These are phyloP conservation scores for Climacium dendroides DNA, from an alignment of 225 moss, liverwort and hornwort genomes.

Conservation along the genomic window DNA sequence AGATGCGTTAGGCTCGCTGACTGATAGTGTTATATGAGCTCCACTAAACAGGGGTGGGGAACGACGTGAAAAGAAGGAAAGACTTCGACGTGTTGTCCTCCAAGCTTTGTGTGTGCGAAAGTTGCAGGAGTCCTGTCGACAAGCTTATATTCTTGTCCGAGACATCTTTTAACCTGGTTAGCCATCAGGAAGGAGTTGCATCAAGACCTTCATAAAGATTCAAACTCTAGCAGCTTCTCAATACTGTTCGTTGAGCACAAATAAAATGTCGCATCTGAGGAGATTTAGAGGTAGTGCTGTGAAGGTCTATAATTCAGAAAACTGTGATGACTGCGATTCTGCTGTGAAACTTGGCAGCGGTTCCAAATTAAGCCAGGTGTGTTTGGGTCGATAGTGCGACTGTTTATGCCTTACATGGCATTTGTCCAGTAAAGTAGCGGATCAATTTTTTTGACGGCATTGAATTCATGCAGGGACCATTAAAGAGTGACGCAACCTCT, in stretches of 20 bases:
- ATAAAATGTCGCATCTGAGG: neutral
- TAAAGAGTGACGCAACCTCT: neutral
- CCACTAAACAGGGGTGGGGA: neutral
- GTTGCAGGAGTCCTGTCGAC: neutral
- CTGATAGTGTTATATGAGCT: neutral
- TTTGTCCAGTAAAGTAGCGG: neutral
- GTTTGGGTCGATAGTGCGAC: neutral
- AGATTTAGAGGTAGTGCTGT: constrained; percentile 1
- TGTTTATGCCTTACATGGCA: neutral
- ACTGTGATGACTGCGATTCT: neutral
- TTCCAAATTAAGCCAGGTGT: constrained; percentile 6
- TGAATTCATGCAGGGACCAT: neutral
- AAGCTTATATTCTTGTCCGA: neutral
- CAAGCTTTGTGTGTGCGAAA: neutral
- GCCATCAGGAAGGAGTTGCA: neutral
- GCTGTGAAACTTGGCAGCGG: neutral
- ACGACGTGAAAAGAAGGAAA: neutral
- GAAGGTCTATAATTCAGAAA: neutral
- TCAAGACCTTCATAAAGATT: neutral
- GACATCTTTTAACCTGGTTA: neutral
- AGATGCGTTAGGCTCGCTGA: neutral
- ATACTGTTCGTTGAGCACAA: neutral
- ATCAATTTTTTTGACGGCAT: neutral
- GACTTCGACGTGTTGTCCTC: neutral
- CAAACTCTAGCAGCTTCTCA: neutral